Evolutionary conservation across 768 basidiomycete genomes (phyloP), one percentile per base, ranked within the genome.

Genomic region (Kwoniella newhampshirensis): DNA sequence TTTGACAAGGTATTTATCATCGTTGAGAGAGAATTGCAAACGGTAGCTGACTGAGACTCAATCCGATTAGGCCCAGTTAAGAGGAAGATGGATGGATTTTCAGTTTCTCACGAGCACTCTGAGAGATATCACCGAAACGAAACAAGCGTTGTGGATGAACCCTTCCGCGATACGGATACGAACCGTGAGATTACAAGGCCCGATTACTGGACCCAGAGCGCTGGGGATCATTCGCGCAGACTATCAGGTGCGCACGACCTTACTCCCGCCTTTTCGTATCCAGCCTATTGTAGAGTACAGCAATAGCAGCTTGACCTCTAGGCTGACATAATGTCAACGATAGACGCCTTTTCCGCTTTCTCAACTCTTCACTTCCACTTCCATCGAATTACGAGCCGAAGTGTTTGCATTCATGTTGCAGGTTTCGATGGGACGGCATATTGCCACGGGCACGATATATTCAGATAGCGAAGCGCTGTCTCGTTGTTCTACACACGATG

Each of bases 321-420:
- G 51, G 32, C 32, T 32, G 44, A 35, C 37, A 30, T 11, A 8
- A 1, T 43, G 11, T 25, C 8, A 26, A 36, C 17, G 1, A 37
- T 12, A 72, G 65, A 68, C 70, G 8, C 69, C 72, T 7, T 71
- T 69, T 54, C 72, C 72, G 1, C 64, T 74, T 8, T 71, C 67
- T 7, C 66, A 68, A 21, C 45, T 71, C 2, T 67, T 71, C 58
- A 66, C 72, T 1, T 42, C 63, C 1, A 65, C 65, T 13, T 67
- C 72, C 15, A 57, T 71, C 26, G 59, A 64, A 15, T 32, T 67
- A 7, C 67, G 72, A 2, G 41, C 63, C 8, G 60, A 68, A 25
- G 62, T 67, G 5, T 74, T 71, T 48, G 57, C 62, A 12, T 66
- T 71, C 49, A 43, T 74, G 6, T 62, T 71, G 21, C 69, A 67